Conservation (phyloP, 805 yeast species). For the Debaryomyces prosopidis region DNA sequence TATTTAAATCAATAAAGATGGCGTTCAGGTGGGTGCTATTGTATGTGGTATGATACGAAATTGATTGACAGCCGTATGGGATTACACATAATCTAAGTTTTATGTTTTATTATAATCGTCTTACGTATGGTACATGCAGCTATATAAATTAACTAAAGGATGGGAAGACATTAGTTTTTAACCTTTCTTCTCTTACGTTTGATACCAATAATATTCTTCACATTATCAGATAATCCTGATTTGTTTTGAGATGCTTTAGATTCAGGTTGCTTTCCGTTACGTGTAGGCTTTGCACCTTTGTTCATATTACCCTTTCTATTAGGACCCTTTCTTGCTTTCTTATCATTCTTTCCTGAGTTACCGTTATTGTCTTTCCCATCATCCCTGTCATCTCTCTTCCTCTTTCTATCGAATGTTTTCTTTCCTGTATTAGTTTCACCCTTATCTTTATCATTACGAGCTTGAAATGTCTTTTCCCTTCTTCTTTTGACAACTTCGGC, state of each 20-base stretch:
- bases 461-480: slow-evolving; percentile 58
- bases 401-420: slow-evolving; percentile 13
- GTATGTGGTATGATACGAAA: too few species aligned
- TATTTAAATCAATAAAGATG: too few species aligned
- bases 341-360: slow-evolving; percentile 17
- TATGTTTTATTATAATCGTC: background rate
- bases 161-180: slow-evolving; percentile 22
- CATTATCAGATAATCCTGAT: slow-evolving; percentile 51
- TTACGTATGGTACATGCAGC: background rate
- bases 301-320: slow-evolving; percentile 46
- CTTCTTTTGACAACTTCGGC: slow-evolving; percentile 92
- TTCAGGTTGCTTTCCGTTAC: slow-evolving; percentile 9
- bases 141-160: background rate
- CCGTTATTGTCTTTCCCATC: slow-evolving; percentile 8
- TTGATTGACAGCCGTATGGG: too few species aligned
- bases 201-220: slow-evolving; percentile 63
- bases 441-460: slow-evolving; percentile 27
- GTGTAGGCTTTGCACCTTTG: slow-evolving; percentile 28
- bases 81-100: too few species aligned
- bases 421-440: slow-evolving; percentile 7
- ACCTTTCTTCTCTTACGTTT: slow-evolving; percentile 67
- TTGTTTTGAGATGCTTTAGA: slow-evolving; percentile 12
- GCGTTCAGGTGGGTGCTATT: too few species aligned
- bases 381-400: slow-evolving; percentile 23
- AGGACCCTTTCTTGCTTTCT: slow-evolving; percentile 28